Evolutionary conservation across 2,329 filamentous ascomycete species (phyloP).

Genomic region (Monosporascus ibericus): DNA sequence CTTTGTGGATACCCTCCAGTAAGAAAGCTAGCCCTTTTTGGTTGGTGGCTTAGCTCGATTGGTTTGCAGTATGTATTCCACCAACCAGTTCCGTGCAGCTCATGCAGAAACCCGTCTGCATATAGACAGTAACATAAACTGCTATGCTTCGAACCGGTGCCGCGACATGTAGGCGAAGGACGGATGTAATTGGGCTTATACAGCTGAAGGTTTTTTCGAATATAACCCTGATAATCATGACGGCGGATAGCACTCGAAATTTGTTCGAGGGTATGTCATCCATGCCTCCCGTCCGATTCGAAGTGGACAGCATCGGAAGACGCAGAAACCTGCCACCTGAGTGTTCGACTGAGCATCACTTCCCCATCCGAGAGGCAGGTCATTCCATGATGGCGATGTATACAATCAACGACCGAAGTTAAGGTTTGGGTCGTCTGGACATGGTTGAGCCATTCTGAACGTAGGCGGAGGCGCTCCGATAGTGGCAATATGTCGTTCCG

Average conservation of each 20-base stretch:
- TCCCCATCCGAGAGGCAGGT: background rate
- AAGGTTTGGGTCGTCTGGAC: too few relatives aligned
- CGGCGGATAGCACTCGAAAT: background rate
- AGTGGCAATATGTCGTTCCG: too few relatives aligned
- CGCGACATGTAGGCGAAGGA: background rate
- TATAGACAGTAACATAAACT: conserved; percentile 12
- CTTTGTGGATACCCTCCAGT: conserved; percentile 28
- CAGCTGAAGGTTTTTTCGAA: background rate
- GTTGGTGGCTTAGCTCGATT: conserved; percentile 12
- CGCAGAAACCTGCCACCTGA: background rate
- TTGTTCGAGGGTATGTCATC: background rate
- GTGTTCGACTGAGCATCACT: background rate
- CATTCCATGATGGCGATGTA: too few relatives aligned
- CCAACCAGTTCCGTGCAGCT: conserved; percentile 13
- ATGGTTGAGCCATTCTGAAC: too few relatives aligned
- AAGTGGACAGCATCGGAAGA: background rate
- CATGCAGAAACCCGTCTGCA: conserved; percentile 16
- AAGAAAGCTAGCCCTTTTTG: conserved; percentile 15
- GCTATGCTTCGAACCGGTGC: conserved; percentile 2
- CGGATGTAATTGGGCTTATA: background rate
- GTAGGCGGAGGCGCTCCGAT: too few relatives aligned
- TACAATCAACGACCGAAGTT: too few relatives aligned
- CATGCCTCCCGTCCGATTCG: background rate
- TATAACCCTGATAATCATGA: background rate
- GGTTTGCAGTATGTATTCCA: conserved; percentile 15